Evolutionary conservation across 1,284 basidiomycete species (phyloP), one percentile per base, ranked within the genome.

Genomic region (Cutaneotrichosporon daszewskae): DNA sequence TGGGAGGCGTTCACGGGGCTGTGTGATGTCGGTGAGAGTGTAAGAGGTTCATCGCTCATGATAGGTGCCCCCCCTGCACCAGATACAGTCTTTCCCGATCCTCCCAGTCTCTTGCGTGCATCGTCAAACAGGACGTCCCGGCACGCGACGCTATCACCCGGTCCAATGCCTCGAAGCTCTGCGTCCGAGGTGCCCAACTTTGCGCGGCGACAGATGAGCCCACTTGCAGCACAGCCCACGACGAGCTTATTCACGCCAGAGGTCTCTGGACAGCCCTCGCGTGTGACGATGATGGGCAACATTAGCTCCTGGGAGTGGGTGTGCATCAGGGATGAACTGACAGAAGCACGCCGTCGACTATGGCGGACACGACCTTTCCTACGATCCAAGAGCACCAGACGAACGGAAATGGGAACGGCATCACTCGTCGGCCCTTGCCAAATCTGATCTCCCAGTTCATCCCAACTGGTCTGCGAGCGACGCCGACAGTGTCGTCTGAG

Each of bases 1-100:
- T 95, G 90, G 90, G 91, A 96, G 67, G 91, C 91, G 1, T 88
- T 92, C 62, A 85, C 88, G 54, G 89, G 87, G 0, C 70, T 96
- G 22, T 95, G 90, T 65, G 73, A 80, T 39, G 72, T 88, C 29
- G 90, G 91, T 87, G 55, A 54, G n/a, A n/a, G 77, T 75, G 20
- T 3, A 2, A n/a, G n/a, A 23, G 7, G 4, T 27, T 10, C 41
- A 20, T 23, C 8, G 24, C 36, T 47, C 40, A 44, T 10, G 10
- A 11, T 44, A 62, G 60, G 63, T 22, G 50, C 53, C 7, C 53
- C 60, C 16, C 59, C 62, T 3, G 25, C 57, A 12, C 22, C 43
- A 3, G 59, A 64, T 18, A 20, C 43, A 0, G 38, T 66, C 6
- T 64, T 64, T 37, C 56, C 62, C 5, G 53, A 60, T 25, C 53